Percentiles rank a stretch among this genome's conserved stretches.
phyloP scores from a whole-genome alignment of 768 basidiomycete genomes.

The Mycena galopus region DNA sequence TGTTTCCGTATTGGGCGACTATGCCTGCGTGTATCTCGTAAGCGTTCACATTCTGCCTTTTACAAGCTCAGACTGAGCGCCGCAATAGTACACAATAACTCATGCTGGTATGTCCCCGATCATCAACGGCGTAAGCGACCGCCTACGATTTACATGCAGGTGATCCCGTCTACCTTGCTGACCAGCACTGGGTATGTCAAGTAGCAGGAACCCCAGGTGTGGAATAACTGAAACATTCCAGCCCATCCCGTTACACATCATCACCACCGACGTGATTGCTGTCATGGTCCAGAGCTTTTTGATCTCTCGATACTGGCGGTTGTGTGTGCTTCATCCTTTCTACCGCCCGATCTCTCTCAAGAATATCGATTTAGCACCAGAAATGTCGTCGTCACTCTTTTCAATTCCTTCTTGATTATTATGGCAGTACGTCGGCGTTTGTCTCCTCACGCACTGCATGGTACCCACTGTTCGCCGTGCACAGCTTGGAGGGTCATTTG shows the following conservation, averaged over 20 bases:
- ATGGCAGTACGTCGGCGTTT: background rate
- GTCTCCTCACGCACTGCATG: constrained; percentile 6
- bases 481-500: constrained; percentile 10
- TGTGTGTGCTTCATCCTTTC: constrained; percentile 1
- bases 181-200: constrained; percentile 20
- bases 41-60: constrained; percentile 1
- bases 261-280: constrained; percentile 21
- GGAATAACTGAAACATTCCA: constrained; percentile 15
- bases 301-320: constrained; percentile 22
- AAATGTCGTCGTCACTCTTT: constrained; percentile 12
- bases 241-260: constrained; percentile 14
- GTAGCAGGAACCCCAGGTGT: background rate
- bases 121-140: background rate
- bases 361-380: constrained; percentile 11
- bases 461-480: constrained; percentile 1
- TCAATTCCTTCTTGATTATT: background rate
- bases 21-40: constrained; percentile 21
- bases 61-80: constrained; percentile 5
- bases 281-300: constrained; percentile 22
- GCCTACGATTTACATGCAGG: constrained; percentile 5
- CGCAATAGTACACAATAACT: constrained; percentile 17
- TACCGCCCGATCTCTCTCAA: background rate
- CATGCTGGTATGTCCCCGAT: constrained; percentile 13
- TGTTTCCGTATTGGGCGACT: constrained; percentile 18
- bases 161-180: background rate